These are phyloP conservation scores for Lactarius trivialis DNA, from an alignment of 768 basidiomycete species.

Conservation along the genomic window DNA sequence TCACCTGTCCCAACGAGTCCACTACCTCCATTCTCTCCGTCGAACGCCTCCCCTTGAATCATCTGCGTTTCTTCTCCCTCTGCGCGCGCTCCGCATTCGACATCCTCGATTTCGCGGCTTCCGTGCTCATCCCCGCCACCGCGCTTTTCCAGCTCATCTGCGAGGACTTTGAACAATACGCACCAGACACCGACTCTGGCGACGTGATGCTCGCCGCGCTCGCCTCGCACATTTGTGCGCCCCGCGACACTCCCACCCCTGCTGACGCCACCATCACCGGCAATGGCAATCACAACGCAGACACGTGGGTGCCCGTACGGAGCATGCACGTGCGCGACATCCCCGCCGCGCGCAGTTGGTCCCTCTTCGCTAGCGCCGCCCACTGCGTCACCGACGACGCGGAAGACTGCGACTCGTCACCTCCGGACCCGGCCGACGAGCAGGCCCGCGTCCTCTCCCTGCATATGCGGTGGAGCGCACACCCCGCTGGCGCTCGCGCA, in stretches of 20 bases:
- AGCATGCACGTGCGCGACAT: slow-evolving; percentile 17
- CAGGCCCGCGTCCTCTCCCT: slow-evolving; percentile 15
- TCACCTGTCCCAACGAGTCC: slow-evolving; percentile 3
- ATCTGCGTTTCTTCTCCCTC: slow-evolving; percentile 16
- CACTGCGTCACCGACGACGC: neutral
- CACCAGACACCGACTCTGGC: slow-evolving; percentile 8
- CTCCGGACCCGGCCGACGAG: slow-evolving; percentile 14
- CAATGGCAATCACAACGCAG: neutral
- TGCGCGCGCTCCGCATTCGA: slow-evolving; percentile 15
- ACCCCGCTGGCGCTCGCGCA: slow-evolving; percentile 5
- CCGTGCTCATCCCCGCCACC: slow-evolving; percentile 12
- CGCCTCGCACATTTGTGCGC: slow-evolving; percentile 13
- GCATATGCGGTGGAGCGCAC: slow-evolving; percentile 15
- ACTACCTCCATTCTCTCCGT: slow-evolving; percentile 1
- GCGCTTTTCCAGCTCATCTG: slow-evolving; percentile 19
- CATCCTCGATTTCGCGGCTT: slow-evolving; percentile 16
- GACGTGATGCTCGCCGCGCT: slow-evolving; percentile 19
- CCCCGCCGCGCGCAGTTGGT: slow-evolving; percentile 15
- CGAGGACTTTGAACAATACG: slow-evolving; percentile 14
- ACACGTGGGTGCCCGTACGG: slow-evolving; percentile 8
- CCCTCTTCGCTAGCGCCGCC: slow-evolving; percentile 16
- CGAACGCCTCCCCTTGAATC: slow-evolving; percentile 10
- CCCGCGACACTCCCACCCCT: neutral
- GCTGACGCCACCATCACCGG: neutral
- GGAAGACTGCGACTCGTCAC: neutral